phyloP scores from a whole-genome alignment of 164 flowering plant species.

The Magnolia kwangsiensis region DNA sequence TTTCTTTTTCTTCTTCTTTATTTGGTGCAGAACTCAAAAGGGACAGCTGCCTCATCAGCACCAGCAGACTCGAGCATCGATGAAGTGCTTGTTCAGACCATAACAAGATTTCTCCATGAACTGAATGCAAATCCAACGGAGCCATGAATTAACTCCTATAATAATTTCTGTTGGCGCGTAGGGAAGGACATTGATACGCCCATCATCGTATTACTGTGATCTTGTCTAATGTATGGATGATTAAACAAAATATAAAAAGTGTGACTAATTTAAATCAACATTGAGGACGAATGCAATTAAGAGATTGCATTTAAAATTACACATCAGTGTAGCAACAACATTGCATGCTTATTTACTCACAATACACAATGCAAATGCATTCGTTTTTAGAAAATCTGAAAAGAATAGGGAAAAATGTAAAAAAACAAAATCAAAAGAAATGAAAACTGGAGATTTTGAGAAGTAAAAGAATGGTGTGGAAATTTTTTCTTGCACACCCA shows the following conservation, averaged over 20 bases:
- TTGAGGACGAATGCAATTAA: no score
- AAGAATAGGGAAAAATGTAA: no score
- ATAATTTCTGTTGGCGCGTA: not conserved
- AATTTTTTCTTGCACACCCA: no score
- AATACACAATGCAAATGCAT: no score
- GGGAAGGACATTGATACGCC: not conserved
- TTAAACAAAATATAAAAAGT: not conserved
- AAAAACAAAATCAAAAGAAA: no score
- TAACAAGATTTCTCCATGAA: constrained; percentile 38
- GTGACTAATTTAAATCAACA: not conserved
- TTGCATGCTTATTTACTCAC: no score
- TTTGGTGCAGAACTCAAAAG: constrained; percentile 14
- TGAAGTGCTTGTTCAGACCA: constrained; percentile 33
- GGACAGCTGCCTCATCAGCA: constrained; percentile 6
- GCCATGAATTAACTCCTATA: not conserved
- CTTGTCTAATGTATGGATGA: not conserved
- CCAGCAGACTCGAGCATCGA: constrained; percentile 20
- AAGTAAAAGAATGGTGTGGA: no score
- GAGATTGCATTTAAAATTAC: no score
- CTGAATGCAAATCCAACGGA: constrained; percentile 18
- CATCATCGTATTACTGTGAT: not conserved
- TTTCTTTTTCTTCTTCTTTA: not conserved
- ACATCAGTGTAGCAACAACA: no score
- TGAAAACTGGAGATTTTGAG: no score
- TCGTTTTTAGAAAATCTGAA: no score